Percentiles rank a stretch among this genome's conserved stretches.
phyloP scores from a whole-genome alignment of 495 filamentous ascomycete genomes.

The Neurospora sp. region DNA sequence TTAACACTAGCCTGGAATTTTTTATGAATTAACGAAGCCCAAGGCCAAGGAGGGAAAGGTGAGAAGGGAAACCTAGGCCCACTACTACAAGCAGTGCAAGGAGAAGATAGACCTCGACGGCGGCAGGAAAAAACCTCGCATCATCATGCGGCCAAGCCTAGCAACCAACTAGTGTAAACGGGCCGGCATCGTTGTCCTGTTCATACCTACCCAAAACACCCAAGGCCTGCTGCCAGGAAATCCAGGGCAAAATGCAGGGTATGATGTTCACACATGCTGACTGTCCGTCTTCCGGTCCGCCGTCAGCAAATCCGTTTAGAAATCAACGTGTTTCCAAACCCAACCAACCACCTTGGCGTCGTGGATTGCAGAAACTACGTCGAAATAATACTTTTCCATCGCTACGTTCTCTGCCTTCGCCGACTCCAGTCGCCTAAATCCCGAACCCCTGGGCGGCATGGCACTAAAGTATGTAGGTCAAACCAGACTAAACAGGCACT shows the following conservation, averaged over 20 bases:
- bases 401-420: not conserved
- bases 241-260: not conserved
- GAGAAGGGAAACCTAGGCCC: not conserved
- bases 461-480: not conserved
- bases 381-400: not conserved
- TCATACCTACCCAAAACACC: not conserved
- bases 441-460: not conserved
- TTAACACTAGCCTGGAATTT: not conserved
- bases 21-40: not conserved
- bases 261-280: not conserved
- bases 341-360: not conserved
- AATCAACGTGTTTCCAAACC: not conserved
- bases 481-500: not conserved
- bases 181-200: not conserved
- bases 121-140: not conserved
- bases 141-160: not conserved
- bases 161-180: not conserved
- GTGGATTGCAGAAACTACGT: not conserved
- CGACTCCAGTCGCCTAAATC: not conserved
- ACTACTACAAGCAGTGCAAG: not conserved
- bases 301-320: not conserved
- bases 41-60: not conserved
- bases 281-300: not conserved
- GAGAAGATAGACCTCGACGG: not conserved
- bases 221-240: not conserved